Evolutionary conservation across 2,329 filamentous ascomycete genomes (phyloP).

Genomic region (Talaromyces rugulosus): DNA sequence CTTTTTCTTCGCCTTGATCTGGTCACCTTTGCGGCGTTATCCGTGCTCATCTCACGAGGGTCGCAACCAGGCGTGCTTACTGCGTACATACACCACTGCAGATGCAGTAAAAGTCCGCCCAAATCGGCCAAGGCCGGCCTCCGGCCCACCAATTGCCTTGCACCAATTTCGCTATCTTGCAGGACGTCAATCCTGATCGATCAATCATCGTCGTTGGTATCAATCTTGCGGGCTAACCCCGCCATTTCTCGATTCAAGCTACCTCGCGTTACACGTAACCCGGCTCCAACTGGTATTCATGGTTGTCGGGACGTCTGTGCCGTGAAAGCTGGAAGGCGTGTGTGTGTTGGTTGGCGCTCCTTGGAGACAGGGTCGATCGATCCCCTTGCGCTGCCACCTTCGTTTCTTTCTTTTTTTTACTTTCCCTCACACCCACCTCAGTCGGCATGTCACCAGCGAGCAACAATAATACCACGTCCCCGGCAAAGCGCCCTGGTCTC

Average conservation of each 20-base stretch:
- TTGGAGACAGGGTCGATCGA: background rate
- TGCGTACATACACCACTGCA: background rate
- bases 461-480: slow-evolving; percentile 29
- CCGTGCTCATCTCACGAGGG: background rate
- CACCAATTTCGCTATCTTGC: slow-evolving; percentile 9
- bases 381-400: background rate
- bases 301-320: background rate
- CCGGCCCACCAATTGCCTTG: slow-evolving; percentile 13
- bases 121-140: slow-evolving; percentile 1
- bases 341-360: background rate
- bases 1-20: background rate
- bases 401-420: background rate
- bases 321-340: slow-evolving; percentile 3
- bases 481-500: slow-evolving; percentile 37
- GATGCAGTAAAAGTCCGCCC: slow-evolving; percentile 1
- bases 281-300: background rate
- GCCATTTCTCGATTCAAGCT: background rate
- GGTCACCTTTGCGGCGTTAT: background rate
- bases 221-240: background rate
- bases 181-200: slow-evolving; percentile 3
- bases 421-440: background rate
- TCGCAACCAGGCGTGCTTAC: background rate
- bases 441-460: slow-evolving; percentile 10
- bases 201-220: background rate
- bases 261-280: background rate